Evolutionary conservation across 352 stramenopile species (phyloP), one percentile per base, ranked within the genome.

Genomic region (Lagenidium giganteum): DNA sequence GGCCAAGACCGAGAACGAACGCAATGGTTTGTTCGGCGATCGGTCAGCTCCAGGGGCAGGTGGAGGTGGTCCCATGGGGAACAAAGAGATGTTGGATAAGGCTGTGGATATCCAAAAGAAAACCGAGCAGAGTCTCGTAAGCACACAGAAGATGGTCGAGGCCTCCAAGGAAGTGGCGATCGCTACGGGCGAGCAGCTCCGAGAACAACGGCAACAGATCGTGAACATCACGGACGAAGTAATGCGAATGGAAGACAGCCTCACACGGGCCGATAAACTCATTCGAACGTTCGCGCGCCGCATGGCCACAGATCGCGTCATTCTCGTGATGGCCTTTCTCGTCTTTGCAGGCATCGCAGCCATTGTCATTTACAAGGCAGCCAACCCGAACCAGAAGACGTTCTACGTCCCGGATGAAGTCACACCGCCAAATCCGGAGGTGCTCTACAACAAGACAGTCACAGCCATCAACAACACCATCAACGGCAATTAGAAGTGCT

Each of bases 351-450:
- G 70, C 47, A 90, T 94, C 39, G 77, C 77, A 4, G 77, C 52
- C 22, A 94, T 92, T 45, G 79, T 92, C 21, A 71, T 85, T 30
- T 94, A 92, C 78, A 90, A 88, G 47, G 70, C 78, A 21, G 47
- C 87, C 8, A 68, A 92, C 39, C 82, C 80, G 6, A 57, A 82
- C 5, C 66, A 90, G 58, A 76, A 41, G 26, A 92, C 77, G 21
- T 91, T 94, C 41, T 88, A 90, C 61, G 73, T 92, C 27, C 79
- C 82, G 3, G 82, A 92, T 38, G 79, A 91, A 63, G 73, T 92
- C 50, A 88, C 78, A 42, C 79, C 79, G 8, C 82, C 82, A 12
- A 81, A 91, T 43, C 79, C 79, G 20, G 74, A 70, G 14, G 54
- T 35, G 24, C 51, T 87, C 14, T 93, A 93, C 56, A 90, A 90